Evolutionary conservation across 2,329 filamentous ascomycete genomes (phyloP).

Genomic region (Endocalyx cinctus): DNA sequence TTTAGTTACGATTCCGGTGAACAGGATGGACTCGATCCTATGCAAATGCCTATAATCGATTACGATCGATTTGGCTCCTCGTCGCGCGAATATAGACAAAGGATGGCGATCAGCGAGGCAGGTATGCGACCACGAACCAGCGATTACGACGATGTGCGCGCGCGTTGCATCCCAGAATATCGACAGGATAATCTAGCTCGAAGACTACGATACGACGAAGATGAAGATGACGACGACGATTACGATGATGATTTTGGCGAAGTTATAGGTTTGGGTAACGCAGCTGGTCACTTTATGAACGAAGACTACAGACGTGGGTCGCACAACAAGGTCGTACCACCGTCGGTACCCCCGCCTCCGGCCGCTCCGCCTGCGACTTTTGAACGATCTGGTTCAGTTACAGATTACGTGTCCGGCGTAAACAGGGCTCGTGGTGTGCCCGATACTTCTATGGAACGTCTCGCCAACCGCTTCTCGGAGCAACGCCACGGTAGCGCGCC

Average conservation of each 20-base stretch:
- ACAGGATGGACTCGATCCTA: conserved; percentile 49
- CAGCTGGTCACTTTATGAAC: conserved; percentile 55
- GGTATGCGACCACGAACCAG: conserved; percentile 26
- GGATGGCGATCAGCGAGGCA: conserved; percentile 18
- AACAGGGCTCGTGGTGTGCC: conserved; percentile 38
- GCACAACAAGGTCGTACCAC: conserved; percentile 32
- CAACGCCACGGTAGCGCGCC: conserved; percentile 28
- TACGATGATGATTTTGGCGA: conserved; percentile 33
- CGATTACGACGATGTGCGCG: conserved; percentile 44
- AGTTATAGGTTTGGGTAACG: conserved; percentile 43
- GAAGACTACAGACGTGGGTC: conserved; percentile 48
- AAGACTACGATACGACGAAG: conserved; percentile 30
- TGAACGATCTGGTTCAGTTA: conserved; percentile 30
- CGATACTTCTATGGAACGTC: conserved; percentile 41
- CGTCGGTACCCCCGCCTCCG: conserved; percentile 23
- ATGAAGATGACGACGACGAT: conserved; percentile 31
- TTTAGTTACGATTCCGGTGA: conserved; percentile 61
- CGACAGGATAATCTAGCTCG: conserved; percentile 38
- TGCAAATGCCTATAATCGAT: conserved; percentile 36
- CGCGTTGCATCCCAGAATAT: conserved; percentile 42
- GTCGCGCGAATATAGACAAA: conserved; percentile 24
- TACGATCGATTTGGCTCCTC: conserved; percentile 28
- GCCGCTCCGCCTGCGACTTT: conserved; percentile 23
- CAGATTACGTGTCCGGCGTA: conserved; percentile 41
- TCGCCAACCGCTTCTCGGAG: conserved; percentile 48